Evolutionary conservation across 2,329 filamentous ascomycete species (phyloP).

Genomic region (Calcarisporium arbuscula): DNA sequence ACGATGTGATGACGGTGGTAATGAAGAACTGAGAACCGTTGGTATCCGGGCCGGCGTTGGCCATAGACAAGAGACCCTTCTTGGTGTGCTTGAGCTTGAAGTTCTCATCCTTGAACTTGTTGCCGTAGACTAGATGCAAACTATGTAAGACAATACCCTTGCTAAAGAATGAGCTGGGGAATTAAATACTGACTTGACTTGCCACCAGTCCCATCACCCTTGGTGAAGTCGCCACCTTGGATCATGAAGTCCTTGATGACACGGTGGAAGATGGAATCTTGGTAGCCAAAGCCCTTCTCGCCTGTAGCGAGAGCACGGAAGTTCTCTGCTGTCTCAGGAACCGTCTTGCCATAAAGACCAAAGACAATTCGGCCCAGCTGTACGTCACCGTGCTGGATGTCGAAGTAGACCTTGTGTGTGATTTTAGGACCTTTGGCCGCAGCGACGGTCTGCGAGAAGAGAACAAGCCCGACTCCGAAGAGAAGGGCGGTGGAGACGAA

Average conservation of each 20-base stretch:
- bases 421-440: constrained; percentile 87
- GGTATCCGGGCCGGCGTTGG: constrained; percentile 78
- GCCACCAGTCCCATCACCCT: constrained; percentile 73
- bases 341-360: constrained; percentile 81
- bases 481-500: constrained; percentile 69
- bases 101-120: constrained; percentile 84
- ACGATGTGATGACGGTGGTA: constrained; percentile 73
- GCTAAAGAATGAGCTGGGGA: too few species aligned
- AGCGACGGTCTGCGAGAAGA: constrained; percentile 68
- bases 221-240: constrained; percentile 84
- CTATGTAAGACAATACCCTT: constrained; percentile 16
- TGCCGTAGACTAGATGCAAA: constrained; percentile 59
- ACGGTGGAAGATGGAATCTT: constrained; percentile 79
- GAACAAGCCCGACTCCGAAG: constrained; percentile 65
- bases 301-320: constrained; percentile 76
- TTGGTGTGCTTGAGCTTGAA: constrained; percentile 92
- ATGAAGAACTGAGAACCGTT: constrained; percentile 91
- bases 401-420: constrained; percentile 91
- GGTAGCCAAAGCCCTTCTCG: constrained; percentile 80
- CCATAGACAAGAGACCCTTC: constrained; percentile 78
- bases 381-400: constrained; percentile 72
- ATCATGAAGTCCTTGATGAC: constrained; percentile 92
- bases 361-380: constrained; percentile 69
- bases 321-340: constrained; percentile 69
- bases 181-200: constrained; percentile 71